phyloP scores from a whole-genome alignment of 192 early-diverging fungal species.

The Coemansia sp. region DNA sequence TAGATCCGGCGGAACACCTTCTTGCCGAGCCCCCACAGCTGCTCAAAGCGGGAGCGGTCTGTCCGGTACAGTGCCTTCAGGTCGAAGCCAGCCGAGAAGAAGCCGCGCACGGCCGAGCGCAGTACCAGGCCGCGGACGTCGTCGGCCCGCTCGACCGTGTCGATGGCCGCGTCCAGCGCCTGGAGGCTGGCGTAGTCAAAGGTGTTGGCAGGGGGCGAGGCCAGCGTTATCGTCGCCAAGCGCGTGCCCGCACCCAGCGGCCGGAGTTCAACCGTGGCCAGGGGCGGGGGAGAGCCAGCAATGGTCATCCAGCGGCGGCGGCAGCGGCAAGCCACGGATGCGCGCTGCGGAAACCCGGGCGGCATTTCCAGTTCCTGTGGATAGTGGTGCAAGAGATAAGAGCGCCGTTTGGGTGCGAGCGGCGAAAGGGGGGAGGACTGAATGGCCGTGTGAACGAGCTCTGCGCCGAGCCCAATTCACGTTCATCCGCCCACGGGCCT shows the following conservation, averaged over 20 bases:
- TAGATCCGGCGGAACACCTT: slow-evolving; percentile 26
- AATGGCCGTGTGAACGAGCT: no score
- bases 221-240: slow-evolving; percentile 32
- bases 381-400: no score
- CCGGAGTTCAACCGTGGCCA: neutral
- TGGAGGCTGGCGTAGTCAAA: slow-evolving; percentile 15
- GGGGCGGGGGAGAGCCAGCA: no score
- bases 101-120: slow-evolving; percentile 14
- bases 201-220: slow-evolving; percentile 24
- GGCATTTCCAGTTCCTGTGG: no score
- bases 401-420: no score
- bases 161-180: slow-evolving; percentile 15
- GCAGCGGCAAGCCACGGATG: slow-evolving; percentile 15
- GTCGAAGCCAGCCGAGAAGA: slow-evolving; percentile 32
- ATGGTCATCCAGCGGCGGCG: neutral
- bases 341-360: slow-evolving; percentile 12
- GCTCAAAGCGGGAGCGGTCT: slow-evolving; percentile 9
- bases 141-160: slow-evolving; percentile 6
- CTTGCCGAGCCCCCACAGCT: slow-evolving; percentile 13
- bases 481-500: no score
- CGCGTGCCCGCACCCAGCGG: neutral
- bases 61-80: slow-evolving; percentile 12
- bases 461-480: no score
- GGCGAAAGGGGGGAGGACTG: no score
- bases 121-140: slow-evolving; percentile 27